Evolutionary conservation across 2,329 filamentous ascomycete genomes (phyloP), one percentile per base, ranked within the genome.

Genomic region (Phyllosticta paracitricarpa): DNA sequence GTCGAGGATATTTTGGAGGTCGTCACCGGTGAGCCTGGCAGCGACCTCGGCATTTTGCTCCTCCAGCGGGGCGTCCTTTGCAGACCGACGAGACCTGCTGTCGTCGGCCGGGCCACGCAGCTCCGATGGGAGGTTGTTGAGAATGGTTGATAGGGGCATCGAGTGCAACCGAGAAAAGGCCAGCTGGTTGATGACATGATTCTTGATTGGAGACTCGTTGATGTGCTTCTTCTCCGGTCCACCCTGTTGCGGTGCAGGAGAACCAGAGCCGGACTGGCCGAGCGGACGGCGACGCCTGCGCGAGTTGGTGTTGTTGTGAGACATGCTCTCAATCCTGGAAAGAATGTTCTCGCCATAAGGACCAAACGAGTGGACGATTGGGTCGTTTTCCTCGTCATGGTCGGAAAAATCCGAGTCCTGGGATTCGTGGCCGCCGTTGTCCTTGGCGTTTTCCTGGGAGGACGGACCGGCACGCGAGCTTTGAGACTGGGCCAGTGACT

Each of bases 121-220:
- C 64, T 80, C 77, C 26, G 75, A 69, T n/a, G 94, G 94, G 12
- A 99, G 85, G 70, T 96, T 89, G 72, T 85, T 87, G 77, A 97
- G 81, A 62, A 99, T 94, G 57, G 87, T 89, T 1, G 93, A 95
- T 56, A 97, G 81, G 3, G 94, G 93, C 26, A 91, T 94, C 0
- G 92, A 96, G 17, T 93, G 92, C 6, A 97, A 81, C 28, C 93
- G 89, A 1, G 94, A 97, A 75, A 90, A 99, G 33, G 94, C 94
- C 30, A 99, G 84, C 76, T 99, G 94, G 75, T 97, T 97, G 72
- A 94, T 83, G 64, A 96, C 86, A 71, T 99, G 94, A 74, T 97
- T 96, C 68, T 83, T 82, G 65, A 94, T 75, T 75, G 76, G 77
- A 75, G 68, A 69, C 35, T 72, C 69, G 60, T 75, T 72, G 66